phyloP scores from a whole-genome alignment of 2,329 filamentous ascomycete genomes.

The Paradendryphiella salina region DNA sequence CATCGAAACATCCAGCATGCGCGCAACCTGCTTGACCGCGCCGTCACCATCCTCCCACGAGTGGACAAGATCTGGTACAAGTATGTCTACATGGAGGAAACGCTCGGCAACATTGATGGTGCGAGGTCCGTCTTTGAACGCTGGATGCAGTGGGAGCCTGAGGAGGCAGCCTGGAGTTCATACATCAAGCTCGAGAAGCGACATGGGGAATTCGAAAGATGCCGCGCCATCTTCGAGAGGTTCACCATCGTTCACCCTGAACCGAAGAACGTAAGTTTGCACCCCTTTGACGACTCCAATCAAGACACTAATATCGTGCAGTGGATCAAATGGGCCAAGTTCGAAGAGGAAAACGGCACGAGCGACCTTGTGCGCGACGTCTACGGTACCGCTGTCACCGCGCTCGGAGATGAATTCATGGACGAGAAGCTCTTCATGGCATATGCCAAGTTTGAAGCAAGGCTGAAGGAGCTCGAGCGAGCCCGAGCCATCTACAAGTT shows the following conservation, averaged over 20 bases:
- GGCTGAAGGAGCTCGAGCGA: constrained; percentile 92
- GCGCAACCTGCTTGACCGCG: constrained; percentile 88
- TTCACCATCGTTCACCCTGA: constrained; percentile 94
- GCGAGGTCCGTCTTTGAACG: constrained; percentile 93
- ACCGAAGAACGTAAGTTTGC: constrained; percentile 66
- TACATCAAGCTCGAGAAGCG: constrained; percentile 98
- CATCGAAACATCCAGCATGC: constrained; percentile 79
- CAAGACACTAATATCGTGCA: not conserved
- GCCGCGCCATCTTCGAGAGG: constrained; percentile 84
- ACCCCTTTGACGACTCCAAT: not conserved
- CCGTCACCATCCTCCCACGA: constrained; percentile 87
- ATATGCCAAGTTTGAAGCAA: constrained; percentile 92
- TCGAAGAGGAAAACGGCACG: constrained; percentile 93
- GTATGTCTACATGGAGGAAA: constrained; percentile 99
- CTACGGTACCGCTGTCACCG: constrained; percentile 84
- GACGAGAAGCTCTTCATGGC: constrained; percentile 95
- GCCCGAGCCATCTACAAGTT: constrained; percentile 96
- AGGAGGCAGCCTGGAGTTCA: constrained; percentile 91
- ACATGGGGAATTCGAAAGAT: constrained; percentile 87
- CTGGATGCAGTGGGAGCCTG: constrained; percentile 98
- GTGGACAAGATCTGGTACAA: constrained; percentile 99
- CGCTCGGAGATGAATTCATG: constrained; percentile 90
- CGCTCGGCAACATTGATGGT: constrained; percentile 88
- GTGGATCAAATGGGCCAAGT: constrained; percentile 93
- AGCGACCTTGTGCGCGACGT: constrained; percentile 91